These are phyloP conservation scores for Blastobotrys apis DNA, from an alignment of 1,139 yeast genomes.

Conservation along the genomic window DNA sequence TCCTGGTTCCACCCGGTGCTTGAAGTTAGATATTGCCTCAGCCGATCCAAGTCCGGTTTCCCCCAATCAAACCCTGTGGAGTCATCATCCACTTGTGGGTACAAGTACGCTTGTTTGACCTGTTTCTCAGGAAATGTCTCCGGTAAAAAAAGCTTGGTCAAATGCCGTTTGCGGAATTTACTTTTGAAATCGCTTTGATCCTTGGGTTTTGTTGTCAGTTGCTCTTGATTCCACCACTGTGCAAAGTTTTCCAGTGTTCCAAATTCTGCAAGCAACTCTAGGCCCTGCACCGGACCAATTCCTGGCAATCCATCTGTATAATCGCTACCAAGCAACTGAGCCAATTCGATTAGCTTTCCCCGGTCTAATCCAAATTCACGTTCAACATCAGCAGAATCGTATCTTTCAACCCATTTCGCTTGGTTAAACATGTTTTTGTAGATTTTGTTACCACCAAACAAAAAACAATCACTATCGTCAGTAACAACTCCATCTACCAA, in stretches of 20 bases:
- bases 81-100: constrained; percentile 83
- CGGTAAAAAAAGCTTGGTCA: constrained; percentile 61
- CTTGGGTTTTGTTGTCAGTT: constrained; percentile 21
- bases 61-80: constrained; percentile 85
- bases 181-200: constrained; percentile 32
- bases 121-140: constrained; percentile 63
- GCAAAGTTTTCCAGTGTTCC: constrained; percentile 40
- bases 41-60: constrained; percentile 72
- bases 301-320: constrained; percentile 91
- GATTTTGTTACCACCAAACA: constrained; percentile 83
- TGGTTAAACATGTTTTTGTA: constrained; percentile 95
- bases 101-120: constrained; percentile 67
- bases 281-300: constrained; percentile 86
- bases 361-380: constrained; percentile 63
- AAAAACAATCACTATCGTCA: constrained; percentile 94
- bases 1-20: constrained; percentile 81
- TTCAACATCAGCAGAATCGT: constrained; percentile 56
- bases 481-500: constrained; percentile 94
- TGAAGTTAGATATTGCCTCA: constrained; percentile 63
- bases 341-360: constrained; percentile 65
- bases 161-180: constrained; percentile 51
- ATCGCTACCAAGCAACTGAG: constrained; percentile 84
- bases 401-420: constrained; percentile 87
- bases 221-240: constrained; percentile 53
- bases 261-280: constrained; percentile 92